Evolutionary conservation across 2,329 filamentous ascomycete genomes (phyloP).

Genomic region (Paraphoma chrysanthemicola): DNA sequence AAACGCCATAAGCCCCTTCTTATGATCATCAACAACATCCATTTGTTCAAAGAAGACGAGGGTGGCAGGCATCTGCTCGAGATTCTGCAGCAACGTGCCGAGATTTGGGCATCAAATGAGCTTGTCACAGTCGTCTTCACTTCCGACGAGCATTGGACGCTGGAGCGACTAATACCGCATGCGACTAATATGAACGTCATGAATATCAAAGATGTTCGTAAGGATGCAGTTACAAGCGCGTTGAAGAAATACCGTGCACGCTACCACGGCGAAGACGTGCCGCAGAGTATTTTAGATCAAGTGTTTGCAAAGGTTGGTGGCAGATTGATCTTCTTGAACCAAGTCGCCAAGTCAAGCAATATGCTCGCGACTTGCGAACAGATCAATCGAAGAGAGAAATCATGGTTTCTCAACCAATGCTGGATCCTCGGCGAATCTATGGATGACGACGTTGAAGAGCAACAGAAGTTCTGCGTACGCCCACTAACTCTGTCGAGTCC

Average conservation of each 20-base stretch:
- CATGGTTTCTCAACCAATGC: constrained; percentile 79
- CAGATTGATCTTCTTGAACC: constrained; percentile 83
- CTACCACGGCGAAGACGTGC: constrained; percentile 71
- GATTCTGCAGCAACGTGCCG: constrained; percentile 90
- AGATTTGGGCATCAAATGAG: constrained; percentile 92
- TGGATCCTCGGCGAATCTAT: constrained; percentile 77
- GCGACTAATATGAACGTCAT: constrained; percentile 93
- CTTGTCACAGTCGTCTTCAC: constrained; percentile 93
- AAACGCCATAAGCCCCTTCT: constrained; percentile 73
- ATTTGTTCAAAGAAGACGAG: constrained; percentile 87
- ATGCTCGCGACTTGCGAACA: constrained; percentile 81
- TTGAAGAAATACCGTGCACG: constrained; percentile 77
- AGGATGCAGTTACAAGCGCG: constrained; percentile 74
- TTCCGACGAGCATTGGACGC: constrained; percentile 97
- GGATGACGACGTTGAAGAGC: constrained; percentile 98
- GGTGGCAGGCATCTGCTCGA: constrained; percentile 90
- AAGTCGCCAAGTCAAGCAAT: constrained; percentile 80
- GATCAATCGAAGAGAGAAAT: constrained; percentile 74
- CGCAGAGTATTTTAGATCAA: constrained; percentile 67
- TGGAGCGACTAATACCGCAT: constrained; percentile 89
- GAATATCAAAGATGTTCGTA: constrained; percentile 80
- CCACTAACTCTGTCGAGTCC: not conserved
- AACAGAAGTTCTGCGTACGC: constrained; percentile 88
- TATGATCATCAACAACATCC: constrained; percentile 91
- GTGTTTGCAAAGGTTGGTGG: constrained; percentile 91